Evolutionary conservation across 2,329 filamentous ascomycete species (phyloP).

Genomic region (Xylariaceae sp.): DNA sequence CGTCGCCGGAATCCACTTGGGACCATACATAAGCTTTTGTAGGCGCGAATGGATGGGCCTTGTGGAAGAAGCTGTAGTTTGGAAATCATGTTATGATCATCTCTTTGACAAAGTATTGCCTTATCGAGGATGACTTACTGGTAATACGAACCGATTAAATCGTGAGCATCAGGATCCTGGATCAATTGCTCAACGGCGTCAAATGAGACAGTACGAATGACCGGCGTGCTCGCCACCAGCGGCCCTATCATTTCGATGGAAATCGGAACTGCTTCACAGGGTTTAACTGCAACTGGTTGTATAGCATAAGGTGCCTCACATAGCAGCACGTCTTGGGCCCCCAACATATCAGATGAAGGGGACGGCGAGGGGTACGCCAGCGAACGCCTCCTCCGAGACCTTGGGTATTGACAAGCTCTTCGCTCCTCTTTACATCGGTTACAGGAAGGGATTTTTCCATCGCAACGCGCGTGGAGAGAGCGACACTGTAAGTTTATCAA

Average conservation of each 20-base stretch:
- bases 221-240: too few relatives aligned
- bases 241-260: not conserved
- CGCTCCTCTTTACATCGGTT: not conserved
- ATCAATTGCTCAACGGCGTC: not conserved
- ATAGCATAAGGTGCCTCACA: not conserved
- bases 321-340: not conserved
- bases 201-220: not conserved
- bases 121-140: not conserved
- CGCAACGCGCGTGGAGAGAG: constrained; percentile 1
- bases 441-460: not conserved
- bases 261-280: not conserved
- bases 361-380: not conserved
- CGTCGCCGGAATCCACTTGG: not conserved
- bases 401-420: not conserved
- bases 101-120: not conserved
- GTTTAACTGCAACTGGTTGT: not conserved
- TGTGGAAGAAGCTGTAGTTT: not conserved
- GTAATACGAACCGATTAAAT: not conserved
- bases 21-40: not conserved
- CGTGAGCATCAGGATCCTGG: not conserved
- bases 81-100: not conserved
- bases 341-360: not conserved
- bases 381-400: not conserved
- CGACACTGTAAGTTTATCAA: not conserved
- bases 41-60: not conserved